Percentiles rank a stretch among this genome's conserved stretches.
Conservation (phyloP, 2,329 filamentous ascomycete genomes). For the Talaromyces sp. region DNA sequence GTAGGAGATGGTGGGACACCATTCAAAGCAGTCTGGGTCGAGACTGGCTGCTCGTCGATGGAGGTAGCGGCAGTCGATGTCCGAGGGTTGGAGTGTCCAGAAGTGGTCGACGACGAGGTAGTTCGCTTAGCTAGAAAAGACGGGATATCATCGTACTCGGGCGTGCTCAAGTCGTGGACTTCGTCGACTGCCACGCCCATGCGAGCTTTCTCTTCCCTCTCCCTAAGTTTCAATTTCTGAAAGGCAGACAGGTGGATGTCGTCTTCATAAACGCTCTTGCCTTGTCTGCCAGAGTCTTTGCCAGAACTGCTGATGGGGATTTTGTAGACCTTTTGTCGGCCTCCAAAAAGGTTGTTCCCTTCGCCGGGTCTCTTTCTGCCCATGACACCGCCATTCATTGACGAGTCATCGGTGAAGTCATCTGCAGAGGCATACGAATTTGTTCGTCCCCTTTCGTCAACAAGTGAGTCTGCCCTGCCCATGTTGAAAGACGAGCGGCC, state of each 20-base stretch:
- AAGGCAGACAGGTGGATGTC: slow-evolving; percentile 80
- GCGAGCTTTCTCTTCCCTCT: slow-evolving; percentile 43
- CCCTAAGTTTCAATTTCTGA: slow-evolving; percentile 60
- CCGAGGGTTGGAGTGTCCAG: slow-evolving; percentile 61
- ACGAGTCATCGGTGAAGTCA: slow-evolving; percentile 58
- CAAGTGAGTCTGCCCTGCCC: slow-evolving; percentile 55
- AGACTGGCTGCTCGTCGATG: slow-evolving; percentile 63
- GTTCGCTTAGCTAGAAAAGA: slow-evolving; percentile 71
- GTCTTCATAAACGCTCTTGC: slow-evolving; percentile 72
- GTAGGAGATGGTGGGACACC: slow-evolving; percentile 17
- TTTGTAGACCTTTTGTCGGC: slow-evolving; percentile 91
- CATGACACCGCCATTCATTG: slow-evolving; percentile 67
- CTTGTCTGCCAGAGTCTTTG: slow-evolving; percentile 45
- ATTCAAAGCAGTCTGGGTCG: slow-evolving; percentile 15
- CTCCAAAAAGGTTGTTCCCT: slow-evolving; percentile 89
- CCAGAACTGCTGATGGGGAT: slow-evolving; percentile 53
- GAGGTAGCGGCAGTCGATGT: slow-evolving; percentile 87
- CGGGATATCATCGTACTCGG: slow-evolving; percentile 42
- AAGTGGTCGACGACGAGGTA: slow-evolving; percentile 78
- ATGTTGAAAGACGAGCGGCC: slow-evolving; percentile 55
- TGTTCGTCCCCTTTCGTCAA: slow-evolving; percentile 48
- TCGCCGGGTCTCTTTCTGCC: slow-evolving; percentile 73
- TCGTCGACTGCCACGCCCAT: slow-evolving; percentile 34
- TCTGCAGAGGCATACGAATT: slow-evolving; percentile 61
- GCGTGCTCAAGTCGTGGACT: slow-evolving; percentile 31